Conservation (phyloP, 306 rosid genomes). For the Lathyrus aphaca region DNA sequence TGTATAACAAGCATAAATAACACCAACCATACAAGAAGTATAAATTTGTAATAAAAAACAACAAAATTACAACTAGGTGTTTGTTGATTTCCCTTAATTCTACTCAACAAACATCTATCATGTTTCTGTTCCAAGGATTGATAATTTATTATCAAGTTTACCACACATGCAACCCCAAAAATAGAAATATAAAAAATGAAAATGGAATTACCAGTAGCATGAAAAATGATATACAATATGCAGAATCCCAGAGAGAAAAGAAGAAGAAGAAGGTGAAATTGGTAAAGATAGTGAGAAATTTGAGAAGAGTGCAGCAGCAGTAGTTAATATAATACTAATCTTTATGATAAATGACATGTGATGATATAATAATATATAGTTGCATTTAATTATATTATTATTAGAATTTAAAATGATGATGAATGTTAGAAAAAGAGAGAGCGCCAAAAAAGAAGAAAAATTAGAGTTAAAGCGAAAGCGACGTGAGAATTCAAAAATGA, state of each 20-base stretch:
- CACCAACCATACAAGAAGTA: conserved; percentile 26
- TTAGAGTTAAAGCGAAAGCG: conserved; percentile 44
- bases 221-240: not conserved
- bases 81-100: conserved; percentile 7
- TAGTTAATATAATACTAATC: not conserved
- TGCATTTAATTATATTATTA: too few relatives aligned
- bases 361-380: not conserved
- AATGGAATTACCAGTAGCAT: not conserved
- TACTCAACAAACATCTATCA: not conserved
- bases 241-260: not conserved
- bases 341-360: not conserved
- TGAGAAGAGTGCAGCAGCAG: not conserved
- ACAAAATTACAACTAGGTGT: conserved; percentile 6
- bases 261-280: conserved; percentile 33
- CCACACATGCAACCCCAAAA: conserved; percentile 5
- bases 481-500: conserved; percentile 40
- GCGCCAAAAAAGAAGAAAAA: conserved; percentile 47
- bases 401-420: conserved; percentile 26
- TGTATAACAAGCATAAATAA: conserved; percentile 24
- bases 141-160: conserved; percentile 26
- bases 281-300: conserved; percentile 19
- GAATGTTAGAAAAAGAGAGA: conserved; percentile 43
- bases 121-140: conserved; percentile 19
- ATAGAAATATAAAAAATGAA: not conserved
- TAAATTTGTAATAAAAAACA: conserved; percentile 32